Base-by-base conservation (phyloP, 1,284 basidiomycete genomes). In the Ustilago vetiveriae region DNA sequence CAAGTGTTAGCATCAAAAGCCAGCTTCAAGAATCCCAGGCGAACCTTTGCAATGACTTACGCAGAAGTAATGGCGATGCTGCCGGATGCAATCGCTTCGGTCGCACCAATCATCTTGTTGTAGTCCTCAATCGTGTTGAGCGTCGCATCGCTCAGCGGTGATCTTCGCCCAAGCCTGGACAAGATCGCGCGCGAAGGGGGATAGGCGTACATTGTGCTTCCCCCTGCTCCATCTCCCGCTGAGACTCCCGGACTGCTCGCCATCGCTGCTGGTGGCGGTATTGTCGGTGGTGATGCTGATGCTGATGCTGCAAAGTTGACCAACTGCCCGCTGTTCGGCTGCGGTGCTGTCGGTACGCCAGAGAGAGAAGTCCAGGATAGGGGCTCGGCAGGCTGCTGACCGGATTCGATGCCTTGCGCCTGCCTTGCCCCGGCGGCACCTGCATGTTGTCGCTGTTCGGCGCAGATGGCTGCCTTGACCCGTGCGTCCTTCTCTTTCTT, bases 101-200 rank as follows among this genome's bases (percentile, higher is more conserved):
- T 59, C n/a, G 46, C 54, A 17, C 44, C 66, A 23, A 69, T 54
- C 16, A 69, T 21, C 51, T 69, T 69, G 58, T 52, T 56, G 40
- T 59, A 69, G 22, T 69, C 66, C 23, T 69, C 66, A 5, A 69
- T 50, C 11, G 59, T 39, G 46, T 29, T 52, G 27, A 69, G 47
- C n/a, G 50, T 45, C 4, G 30, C 46, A 39, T 69, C 66, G 33
- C 24, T 38, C 7, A 63, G 35, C 6, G 37, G 44, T 14, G 44
- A 37, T 29, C 65, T 21, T 43, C 53, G 6, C 38, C 35, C 54
- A 36, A 57, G 0, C 22, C 16, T 16, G 17, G 33, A 24, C 22
- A 45, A n/a, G n/a, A n/a, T n/a, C 14, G 43, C 32, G 22, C 43
- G 43, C 2, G 43, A 45, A 14, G 43, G 32, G 5, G 43, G 43